Evolutionary conservation across 805 yeast species (phyloP), one percentile per base, ranked within the genome.

Genomic region (Candida tibetensis): DNA sequence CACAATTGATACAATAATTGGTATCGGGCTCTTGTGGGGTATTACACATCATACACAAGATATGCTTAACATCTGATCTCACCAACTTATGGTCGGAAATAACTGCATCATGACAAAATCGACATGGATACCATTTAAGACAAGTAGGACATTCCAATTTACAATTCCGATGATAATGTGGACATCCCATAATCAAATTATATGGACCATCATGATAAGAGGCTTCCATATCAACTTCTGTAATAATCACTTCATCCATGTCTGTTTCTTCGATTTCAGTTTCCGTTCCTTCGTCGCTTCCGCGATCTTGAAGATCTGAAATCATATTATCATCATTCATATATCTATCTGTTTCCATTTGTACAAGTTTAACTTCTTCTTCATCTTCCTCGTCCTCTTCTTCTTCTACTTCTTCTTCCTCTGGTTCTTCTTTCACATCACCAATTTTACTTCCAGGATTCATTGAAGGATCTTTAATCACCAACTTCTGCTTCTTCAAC

Each of bases 111-210:
- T 90, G 97, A 56, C 97, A 90, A 47, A 85, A 77, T 10, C 95
- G 74, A 61, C 97, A 90, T 2, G 86, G 63, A 48, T 68, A 83
- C 91, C 95, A 90, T 53, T 71, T 70, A 22, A 68, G 60, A 53
- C 97, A 90, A 2, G 71, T 71, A 9, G 83, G 72, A 55, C 97
- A 90, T 52, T 86, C 93, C 34, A 85, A 60, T 56, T 89, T 88
- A 63, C 95, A 88, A 43, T 82, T 81, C 23, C 95, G 66, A 52
- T 79, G 84, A 60, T 90, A 90, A 60, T 90, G 97, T 15, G 64
- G 65, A 56, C 97, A 90, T 2, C 97, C 97, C 19, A 82, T 56
- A 1, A 76, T 63, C 2, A 65, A 35, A n/a, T 51, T 64, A 10
- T 64, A 62, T 9, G 61, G 62, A 21, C 59, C 51, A 47, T 72